A percentile compares a stretch with the other conserved stretches of the same genome.
Conservation (phyloP, 2,329 filamentous ascomycete species). For the Coleophoma cylindrospora region DNA sequence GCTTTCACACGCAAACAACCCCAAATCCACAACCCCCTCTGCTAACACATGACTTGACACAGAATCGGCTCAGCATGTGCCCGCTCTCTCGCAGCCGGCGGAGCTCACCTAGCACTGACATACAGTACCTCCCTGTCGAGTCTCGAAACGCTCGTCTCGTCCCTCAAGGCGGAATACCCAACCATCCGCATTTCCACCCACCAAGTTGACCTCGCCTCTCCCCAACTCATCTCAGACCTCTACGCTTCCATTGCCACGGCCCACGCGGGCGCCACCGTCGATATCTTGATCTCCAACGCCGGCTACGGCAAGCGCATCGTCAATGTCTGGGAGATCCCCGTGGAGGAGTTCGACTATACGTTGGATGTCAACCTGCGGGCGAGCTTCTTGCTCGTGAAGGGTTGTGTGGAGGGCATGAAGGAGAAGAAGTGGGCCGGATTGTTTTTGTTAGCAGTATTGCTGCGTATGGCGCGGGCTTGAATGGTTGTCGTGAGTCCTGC, state of each 20-base stretch:
- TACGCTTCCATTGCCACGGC: slow-evolving; percentile 47
- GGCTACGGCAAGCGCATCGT: slow-evolving; percentile 58
- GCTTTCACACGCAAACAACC: too few relatives aligned
- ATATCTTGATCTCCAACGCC: slow-evolving; percentile 64
- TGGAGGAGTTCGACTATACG: slow-evolving; percentile 21
- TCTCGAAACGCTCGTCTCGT: slow-evolving; percentile 37
- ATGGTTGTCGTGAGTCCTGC: slow-evolving; percentile 12
- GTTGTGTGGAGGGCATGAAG: slow-evolving; percentile 27
- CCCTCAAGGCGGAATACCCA: slow-evolving; percentile 30
- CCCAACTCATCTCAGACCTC: slow-evolving; percentile 46
- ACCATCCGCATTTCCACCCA: slow-evolving; percentile 44
- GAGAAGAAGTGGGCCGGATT: slow-evolving; percentile 30
- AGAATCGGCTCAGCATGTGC: slow-evolving; percentile 55
- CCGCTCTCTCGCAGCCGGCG: slow-evolving; percentile 44
- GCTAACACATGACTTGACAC: too few relatives aligned
- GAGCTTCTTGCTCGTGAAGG: slow-evolving; percentile 20
- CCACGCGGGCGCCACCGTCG: slow-evolving; percentile 42
- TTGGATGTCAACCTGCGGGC: slow-evolving; percentile 20
- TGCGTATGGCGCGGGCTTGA: slow-evolving; percentile 18
- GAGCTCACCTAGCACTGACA: slow-evolving; percentile 52
- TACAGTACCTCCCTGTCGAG: slow-evolving; percentile 44
- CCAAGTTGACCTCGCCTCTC: slow-evolving; percentile 50
- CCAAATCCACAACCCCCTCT: too few relatives aligned
- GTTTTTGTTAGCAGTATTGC: slow-evolving; percentile 19
- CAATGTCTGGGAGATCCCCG: slow-evolving; percentile 20